Evolutionary conservation across 257 asterid genomes (phyloP), one percentile per base, ranked within the genome.

Genomic region (Handroanthus guayacan): DNA sequence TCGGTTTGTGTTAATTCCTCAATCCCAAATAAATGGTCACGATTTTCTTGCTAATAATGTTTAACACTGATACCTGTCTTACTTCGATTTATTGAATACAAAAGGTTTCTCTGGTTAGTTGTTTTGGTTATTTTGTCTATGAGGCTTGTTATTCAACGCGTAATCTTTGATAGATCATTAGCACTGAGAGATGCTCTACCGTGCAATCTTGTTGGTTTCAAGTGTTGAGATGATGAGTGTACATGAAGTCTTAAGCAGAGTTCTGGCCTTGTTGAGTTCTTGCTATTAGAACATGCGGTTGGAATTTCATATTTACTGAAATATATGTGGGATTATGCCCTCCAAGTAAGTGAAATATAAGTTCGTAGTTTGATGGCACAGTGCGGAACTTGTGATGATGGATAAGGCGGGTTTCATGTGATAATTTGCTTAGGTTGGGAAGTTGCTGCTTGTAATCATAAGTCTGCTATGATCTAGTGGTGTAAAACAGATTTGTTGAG

Each of bases 251-350:
- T 58, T 72, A 20, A 43, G 10, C 9, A 5, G 37, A 47, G 57
- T 31, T 13, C 25, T 6, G 18, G 67, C 67, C 45, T 65, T 66
- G 39, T 63, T 31, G 60, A 13, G 39, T 76, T 37, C 5, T 48
- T 61, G 47, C 36, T 36, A 36, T 76, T 56, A 66, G 52, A 16
- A 34, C 10, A 56, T 34, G 75, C 47, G 70, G 41, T 41, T 64
- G 61, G 54, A 47, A 52, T 78, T 41, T 20, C 5, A 11, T 31
- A 45, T 18, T 2, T 36, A 16, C 17, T 41, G 36, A 38, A 37
- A 50, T 57, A 25, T 20, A 14, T 10, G 13, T 5, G 61, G 20
- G 58, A 18, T 9, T 31, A 6, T 61, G 67, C 43, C 43, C 10
- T 64, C 13, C 4, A 38, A 38, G 25, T 63, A n/a, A 14, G 20